Percentiles rank a stretch among this genome's conserved stretches.
Conservation (phyloP, 2,329 filamentous ascomycete genomes). For the Cladosporium sp. region DNA sequence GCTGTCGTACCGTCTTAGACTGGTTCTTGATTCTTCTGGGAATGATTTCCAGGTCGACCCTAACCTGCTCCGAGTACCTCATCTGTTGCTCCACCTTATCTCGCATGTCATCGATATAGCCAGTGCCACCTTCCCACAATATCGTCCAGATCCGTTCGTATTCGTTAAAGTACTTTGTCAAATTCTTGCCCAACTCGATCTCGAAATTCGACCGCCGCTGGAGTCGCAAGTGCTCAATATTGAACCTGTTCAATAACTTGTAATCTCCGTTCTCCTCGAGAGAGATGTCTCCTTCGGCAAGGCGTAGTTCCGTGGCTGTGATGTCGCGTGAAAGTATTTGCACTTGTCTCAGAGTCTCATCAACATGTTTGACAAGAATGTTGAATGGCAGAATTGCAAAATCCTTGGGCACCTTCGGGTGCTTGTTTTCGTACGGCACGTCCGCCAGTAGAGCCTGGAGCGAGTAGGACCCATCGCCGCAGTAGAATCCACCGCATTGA, state of each 20-base stretch:
- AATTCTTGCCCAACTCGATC: slow-evolving; percentile 28
- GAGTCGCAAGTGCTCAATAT: slow-evolving; percentile 30
- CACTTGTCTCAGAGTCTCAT: slow-evolving; percentile 27
- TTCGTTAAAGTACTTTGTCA: slow-evolving; percentile 29
- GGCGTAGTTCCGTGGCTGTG: slow-evolving; percentile 29
- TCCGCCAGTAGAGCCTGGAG: slow-evolving; percentile 24
- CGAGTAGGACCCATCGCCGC: slow-evolving; percentile 26
- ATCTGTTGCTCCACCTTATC: slow-evolving; percentile 32
- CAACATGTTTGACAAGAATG: slow-evolving; percentile 28
- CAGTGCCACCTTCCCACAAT: slow-evolving; percentile 30
- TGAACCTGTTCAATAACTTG: slow-evolving; percentile 31
- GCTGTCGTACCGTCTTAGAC: slow-evolving; percentile 26
- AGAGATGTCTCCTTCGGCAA: slow-evolving; percentile 29
- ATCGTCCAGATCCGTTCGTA: slow-evolving; percentile 27
- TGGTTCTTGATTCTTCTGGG: slow-evolving; percentile 33
- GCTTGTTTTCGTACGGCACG: slow-evolving; percentile 28
- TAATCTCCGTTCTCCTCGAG: slow-evolving; percentile 32
- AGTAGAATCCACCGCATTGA: slow-evolving; percentile 29
- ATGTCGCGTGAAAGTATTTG: slow-evolving; percentile 28
- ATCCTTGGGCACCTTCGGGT: slow-evolving; percentile 31
- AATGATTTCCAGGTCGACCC: slow-evolving; percentile 29
- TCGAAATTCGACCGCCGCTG: slow-evolving; percentile 30
- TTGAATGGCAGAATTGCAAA: slow-evolving; percentile 31
- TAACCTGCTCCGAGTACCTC: slow-evolving; percentile 29
- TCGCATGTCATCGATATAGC: slow-evolving; percentile 31